Base-by-base conservation (phyloP, 1,139 yeast species). In the Saccharomyces hybrid region DNA sequence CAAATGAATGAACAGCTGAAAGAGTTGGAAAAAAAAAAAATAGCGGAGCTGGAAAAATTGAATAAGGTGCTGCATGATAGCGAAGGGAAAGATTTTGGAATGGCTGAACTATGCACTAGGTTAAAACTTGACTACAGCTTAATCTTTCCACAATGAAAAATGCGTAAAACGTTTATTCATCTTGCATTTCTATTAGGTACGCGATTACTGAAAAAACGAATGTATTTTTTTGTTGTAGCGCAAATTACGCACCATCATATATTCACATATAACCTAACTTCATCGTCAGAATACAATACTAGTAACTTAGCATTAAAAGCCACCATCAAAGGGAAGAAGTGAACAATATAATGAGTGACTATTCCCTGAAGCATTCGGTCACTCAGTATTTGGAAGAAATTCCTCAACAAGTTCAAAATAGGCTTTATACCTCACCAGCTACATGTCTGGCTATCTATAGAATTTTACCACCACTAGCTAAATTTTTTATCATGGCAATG, bases 381-480 rank as follows among this genome's bases (percentile, higher is more conserved):
- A 88, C 88, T 66, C 96, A 88, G 63, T 91, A 93, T 69, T 76
- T 93, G 57, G 97, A 90, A 66, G 90, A 88, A 19, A 81, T 93
- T 16, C 97, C 98, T 1, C 89, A 86, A 64, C 76, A 86, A 6
- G 89, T 90, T 14, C 91, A 90, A 62, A 78, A 86, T 26, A 80
- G 91, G 64, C 78, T 93, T 28, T 93, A 87, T 70, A 79, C 78
- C 58, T 81, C 87, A 53, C 97, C 99, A 2, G 97, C 97, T 14
- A 89, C 99, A 55, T 91, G 98, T 68, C 75, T 93, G 51, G 95
- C 99, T 2, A 85, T 93, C 25, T 91, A 84, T 69, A 78, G 99
- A 59, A 76, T 93, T 57, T 76, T 95, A 31, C 97, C 99, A 0
- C 84, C 93, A 16, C 73, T 93, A 65, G 96, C 97, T 28, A 91